Conservation (phyloP, 139 green algal species). For the Auxenochlorella pyrenoidosa region DNA sequence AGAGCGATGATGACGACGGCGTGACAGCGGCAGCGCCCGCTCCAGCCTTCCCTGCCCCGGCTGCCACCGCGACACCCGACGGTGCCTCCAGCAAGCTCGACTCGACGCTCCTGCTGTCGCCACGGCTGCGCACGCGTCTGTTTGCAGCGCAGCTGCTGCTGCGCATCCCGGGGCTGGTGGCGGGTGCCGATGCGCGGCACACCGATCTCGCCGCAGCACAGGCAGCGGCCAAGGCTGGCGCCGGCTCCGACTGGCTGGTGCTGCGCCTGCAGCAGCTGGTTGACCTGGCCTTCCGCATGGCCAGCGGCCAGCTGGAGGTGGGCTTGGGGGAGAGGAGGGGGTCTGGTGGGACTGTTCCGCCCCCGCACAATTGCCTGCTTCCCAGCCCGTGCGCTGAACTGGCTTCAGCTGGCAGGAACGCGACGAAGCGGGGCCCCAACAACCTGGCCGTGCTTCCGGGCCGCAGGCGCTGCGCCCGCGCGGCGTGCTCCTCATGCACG, state of each 20-base stretch:
- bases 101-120: constrained; percentile 24
- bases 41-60: constrained; percentile 2
- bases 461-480: constrained; percentile 67
- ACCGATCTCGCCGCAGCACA: constrained; percentile 55
- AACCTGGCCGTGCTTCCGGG: neutral
- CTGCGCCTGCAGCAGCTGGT: constrained; percentile 73
- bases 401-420: too few species aligned
- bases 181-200: constrained; percentile 62
- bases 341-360: too few species aligned
- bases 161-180: constrained; percentile 62
- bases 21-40: neutral
- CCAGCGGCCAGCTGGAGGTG: constrained; percentile 64
- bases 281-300: constrained; percentile 82
- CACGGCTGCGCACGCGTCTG: constrained; percentile 81
- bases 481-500: constrained; percentile 68
- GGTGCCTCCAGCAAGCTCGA: neutral
- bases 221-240: neutral
- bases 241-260: constrained; percentile 74
- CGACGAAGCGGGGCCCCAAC: neutral
- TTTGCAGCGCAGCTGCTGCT: constrained; percentile 81
- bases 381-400: too few species aligned
- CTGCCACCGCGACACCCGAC: neutral
- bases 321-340: too few species aligned
- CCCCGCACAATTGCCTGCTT: too few species aligned
- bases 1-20: constrained; percentile 49